A percentile compares a stretch with the other conserved stretches of the same genome.
phyloP scores from a whole-genome alignment of 371 early-diverging fungal species.

The Mucor racemosus region DNA sequence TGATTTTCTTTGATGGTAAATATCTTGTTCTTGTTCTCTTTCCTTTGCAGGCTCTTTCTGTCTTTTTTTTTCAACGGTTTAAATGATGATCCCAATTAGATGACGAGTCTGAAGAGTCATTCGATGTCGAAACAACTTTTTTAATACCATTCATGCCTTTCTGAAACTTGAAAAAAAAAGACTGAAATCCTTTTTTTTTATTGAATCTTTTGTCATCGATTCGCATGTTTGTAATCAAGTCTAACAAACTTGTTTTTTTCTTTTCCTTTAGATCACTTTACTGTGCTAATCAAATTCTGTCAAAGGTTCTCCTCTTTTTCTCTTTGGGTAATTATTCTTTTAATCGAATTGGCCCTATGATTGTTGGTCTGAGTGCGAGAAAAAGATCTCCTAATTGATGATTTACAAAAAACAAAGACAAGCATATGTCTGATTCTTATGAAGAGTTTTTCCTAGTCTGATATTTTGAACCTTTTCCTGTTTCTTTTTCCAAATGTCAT shows the following conservation, averaged over 20 bases:
- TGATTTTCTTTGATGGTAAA: slow-evolving; percentile 14
- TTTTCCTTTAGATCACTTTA: background rate
- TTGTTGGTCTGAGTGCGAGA: slow-evolving; percentile 1
- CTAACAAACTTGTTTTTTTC: slow-evolving; percentile 14
- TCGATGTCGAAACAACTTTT: slow-evolving; percentile 66
- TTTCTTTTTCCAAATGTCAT: slow-evolving; percentile 10
- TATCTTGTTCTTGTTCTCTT: background rate
- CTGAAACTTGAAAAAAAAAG: slow-evolving; percentile 30
- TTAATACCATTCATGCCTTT: slow-evolving; percentile 68
- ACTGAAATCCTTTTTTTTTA: slow-evolving; percentile 16
- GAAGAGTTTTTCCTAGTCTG: slow-evolving; percentile 39
- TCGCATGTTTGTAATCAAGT: slow-evolving; percentile 8
- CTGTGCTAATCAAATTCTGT: background rate
- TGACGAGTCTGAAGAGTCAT: slow-evolving; percentile 79
- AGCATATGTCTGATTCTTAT: slow-evolving; percentile 71
- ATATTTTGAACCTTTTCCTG: slow-evolving; percentile 25
- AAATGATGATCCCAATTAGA: slow-evolving; percentile 63
- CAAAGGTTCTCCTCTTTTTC: background rate
- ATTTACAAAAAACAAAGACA: slow-evolving; percentile 51
- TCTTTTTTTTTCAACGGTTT: slow-evolving; percentile 11
- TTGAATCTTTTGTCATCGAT: background rate
- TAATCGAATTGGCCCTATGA: background rate
- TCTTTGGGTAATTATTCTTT: slow-evolving; percentile 1
- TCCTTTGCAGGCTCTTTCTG: background rate
- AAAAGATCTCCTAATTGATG: slow-evolving; percentile 36